These are phyloP conservation scores for Capniomyces stellatus DNA, from an alignment of 371 early-diverging fungal species.

Conservation along the genomic window DNA sequence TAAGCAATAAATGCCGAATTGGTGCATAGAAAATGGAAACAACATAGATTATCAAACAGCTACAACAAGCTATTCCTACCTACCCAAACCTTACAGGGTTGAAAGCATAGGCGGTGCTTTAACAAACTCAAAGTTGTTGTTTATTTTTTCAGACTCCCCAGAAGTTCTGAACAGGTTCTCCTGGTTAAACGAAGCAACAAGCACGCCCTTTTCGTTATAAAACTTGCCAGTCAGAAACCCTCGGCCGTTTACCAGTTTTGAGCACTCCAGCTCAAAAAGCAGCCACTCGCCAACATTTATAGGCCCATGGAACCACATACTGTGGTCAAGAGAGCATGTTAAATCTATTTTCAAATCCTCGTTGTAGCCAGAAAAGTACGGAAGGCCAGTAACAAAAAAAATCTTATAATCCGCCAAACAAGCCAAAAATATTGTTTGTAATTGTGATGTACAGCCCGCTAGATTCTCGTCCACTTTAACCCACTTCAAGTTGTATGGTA, in stretches of 20 bases:
- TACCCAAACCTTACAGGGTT: no score
- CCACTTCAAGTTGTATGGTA: not conserved
- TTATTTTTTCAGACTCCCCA: not conserved
- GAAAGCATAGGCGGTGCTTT: no score
- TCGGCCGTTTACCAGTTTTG: constrained; percentile 48
- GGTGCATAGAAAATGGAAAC: no score
- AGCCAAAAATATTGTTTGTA: not conserved
- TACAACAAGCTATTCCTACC: no score
- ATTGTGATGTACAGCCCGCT: not conserved
- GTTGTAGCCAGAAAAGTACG: not conserved
- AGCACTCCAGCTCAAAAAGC: constrained; percentile 59
- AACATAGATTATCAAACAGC: no score
- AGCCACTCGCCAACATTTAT: constrained; percentile 82
- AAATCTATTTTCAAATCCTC: not conserved
- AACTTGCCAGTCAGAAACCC: constrained; percentile 65
- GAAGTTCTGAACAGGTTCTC: constrained; percentile 24
- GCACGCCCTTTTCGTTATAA: constrained; percentile 52
- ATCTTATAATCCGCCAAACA: not conserved
- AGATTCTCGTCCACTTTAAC: not conserved
- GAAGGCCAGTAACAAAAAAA: not conserved
- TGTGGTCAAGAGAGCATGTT: constrained; percentile 42
- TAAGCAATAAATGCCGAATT: no score
- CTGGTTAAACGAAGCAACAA: constrained; percentile 55
- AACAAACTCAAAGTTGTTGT: not conserved
- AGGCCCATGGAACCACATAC: constrained; percentile 80